phyloP scores from a whole-genome alignment of 371 early-diverging fungal genomes.

The Chytridium lagenaria region DNA sequence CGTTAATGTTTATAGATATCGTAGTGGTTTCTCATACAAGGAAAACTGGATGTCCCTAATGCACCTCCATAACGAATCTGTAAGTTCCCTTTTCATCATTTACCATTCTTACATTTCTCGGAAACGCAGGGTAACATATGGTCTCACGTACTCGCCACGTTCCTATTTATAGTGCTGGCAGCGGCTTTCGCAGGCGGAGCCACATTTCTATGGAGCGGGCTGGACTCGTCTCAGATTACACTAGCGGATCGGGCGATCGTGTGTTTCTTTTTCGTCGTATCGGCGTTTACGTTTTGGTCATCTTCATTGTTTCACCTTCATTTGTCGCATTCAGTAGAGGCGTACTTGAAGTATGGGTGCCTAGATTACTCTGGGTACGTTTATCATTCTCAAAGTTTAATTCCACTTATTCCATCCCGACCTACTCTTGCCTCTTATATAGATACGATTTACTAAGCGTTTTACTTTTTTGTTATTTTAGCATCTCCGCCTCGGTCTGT shows the following conservation, averaged over 20 bases:
- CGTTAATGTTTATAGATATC: constrained; percentile 25
- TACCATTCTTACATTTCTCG: not conserved
- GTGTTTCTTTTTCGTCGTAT: not conserved
- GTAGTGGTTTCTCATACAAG: constrained; percentile 32
- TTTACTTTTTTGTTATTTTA: not conserved
- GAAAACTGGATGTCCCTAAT: constrained; percentile 39
- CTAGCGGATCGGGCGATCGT: constrained; percentile 31
- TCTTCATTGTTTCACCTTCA: constrained; percentile 40
- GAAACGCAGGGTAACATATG: constrained; percentile 32
- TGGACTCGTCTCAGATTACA: not conserved
- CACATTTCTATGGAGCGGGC: not conserved
- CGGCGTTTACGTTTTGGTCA: constrained; percentile 30
- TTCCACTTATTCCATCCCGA: not conserved
- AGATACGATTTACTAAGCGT: no score
- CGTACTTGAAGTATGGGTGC: constrained; percentile 36
- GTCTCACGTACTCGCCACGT: constrained; percentile 32
- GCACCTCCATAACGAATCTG: constrained; percentile 47
- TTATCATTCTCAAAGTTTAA: no score
- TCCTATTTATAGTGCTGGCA: constrained; percentile 23
- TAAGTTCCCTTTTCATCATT: not conserved
- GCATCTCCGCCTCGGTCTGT: constrained; percentile 39
- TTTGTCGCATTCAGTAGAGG: constrained; percentile 28
- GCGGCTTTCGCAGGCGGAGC: not conserved
- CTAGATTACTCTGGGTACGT: constrained; percentile 40
- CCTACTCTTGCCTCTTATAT: no score